Evolutionary conservation across 495 filamentous ascomycete species (phyloP), one percentile per base, ranked within the genome.

Genomic region (Xylaria sp.): DNA sequence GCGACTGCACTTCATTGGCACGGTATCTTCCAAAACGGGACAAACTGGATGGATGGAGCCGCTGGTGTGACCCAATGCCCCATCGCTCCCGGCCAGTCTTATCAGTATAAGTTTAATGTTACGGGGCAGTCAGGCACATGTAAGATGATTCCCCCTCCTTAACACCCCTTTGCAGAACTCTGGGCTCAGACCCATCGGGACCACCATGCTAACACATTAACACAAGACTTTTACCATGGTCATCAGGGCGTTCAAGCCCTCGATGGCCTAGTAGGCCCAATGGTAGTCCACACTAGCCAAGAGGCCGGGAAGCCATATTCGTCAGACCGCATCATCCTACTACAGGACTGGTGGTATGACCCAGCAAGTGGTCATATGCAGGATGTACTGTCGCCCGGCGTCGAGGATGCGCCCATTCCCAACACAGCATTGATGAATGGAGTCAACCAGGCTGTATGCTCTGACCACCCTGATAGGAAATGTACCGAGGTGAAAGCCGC

Each of bases 401-500:
- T 85, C 70, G 82, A 88, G 75, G 77, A 83, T 59, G 87, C 90
- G 69, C 90, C 88, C 2, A 74, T 91, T 21, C 90, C 91, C 4
- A 77, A 92, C 70, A 82, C 87, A 35, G 86, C 89, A 12, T 76
- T 93, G 53, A 90, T 95, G 77, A 93, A 94, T 71, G 92, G 88
- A 7, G 72, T 81, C 33, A 86, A 85, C 62, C 75, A 77, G 57
- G 77, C 83, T 21, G 77, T 86, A 75, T 90, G 88, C 75, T 79
- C 77, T 9, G 72, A 80, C 21, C 80, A 87, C 41, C 79, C 82
- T n/a, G 31, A 78, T 37, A 80, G 82, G 63, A 70, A 78, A 44
- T 90, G 87, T 71, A 73, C 72, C 58, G 82, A 88, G 65, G 86
- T 72, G 74, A 82, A 62, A 72, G 76, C 68, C 59, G 82, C 71